Evolutionary conservation across 2,329 filamentous ascomycete genomes (phyloP).

Genomic region (Ophiostoma fasciatum): DNA sequence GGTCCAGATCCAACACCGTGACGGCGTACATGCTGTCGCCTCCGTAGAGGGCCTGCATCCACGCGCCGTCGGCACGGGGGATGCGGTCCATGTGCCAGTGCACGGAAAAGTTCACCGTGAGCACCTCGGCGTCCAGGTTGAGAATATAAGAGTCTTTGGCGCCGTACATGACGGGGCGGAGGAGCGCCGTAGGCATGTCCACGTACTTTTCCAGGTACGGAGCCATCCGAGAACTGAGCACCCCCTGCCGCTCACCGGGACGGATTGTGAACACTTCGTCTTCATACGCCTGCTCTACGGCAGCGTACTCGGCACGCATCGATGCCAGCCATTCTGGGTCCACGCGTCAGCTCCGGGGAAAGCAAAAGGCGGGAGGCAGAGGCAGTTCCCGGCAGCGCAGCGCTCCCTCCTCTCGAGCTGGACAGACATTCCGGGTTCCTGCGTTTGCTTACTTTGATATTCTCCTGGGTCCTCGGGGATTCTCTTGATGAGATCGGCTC

Average conservation of each 20-base stretch:
- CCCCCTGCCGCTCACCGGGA: not conserved
- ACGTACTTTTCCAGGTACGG: not conserved
- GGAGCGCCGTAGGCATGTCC: not conserved
- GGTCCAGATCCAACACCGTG: not conserved
- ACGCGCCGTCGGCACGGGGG: not conserved
- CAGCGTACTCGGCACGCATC: not conserved
- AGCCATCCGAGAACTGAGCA: not conserved
- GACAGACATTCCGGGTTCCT: not conserved
- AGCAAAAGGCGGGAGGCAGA: not conserved
- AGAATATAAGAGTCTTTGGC: not conserved
- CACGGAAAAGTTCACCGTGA: constrained; percentile 4
- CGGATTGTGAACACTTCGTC: not conserved
- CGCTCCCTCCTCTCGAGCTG: too few species aligned
- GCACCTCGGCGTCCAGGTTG: constrained; percentile 4
- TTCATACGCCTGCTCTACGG: not conserved
- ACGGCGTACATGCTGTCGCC: not conserved
- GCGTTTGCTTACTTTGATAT: constrained; percentile 1
- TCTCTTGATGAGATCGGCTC: not conserved
- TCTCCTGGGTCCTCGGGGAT: not conserved
- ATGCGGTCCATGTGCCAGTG: constrained; percentile 5
- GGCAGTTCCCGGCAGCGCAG: too few species aligned
- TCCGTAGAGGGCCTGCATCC: not conserved
- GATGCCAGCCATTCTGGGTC: constrained; percentile 1
- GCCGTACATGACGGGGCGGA: not conserved
- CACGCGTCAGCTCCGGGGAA: not conserved